Percentiles rank a stretch among this genome's conserved stretches.
phyloP scores from a whole-genome alignment of 2,329 filamentous ascomycete species.

The Hypocrella siamensis region DNA sequence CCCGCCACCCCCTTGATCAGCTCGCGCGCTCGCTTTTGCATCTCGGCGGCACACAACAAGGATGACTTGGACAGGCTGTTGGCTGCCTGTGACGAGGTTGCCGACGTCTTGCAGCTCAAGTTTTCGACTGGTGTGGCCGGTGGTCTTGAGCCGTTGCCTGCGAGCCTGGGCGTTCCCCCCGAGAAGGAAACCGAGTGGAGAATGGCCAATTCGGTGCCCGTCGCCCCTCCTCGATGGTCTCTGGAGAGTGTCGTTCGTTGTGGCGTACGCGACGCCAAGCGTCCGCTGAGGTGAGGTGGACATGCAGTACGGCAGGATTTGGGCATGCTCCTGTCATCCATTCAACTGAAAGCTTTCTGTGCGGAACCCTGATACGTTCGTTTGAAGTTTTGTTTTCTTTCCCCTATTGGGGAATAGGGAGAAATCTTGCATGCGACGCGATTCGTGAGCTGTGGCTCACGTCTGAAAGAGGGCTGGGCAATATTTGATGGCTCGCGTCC shows the following conservation, averaged over 20 bases:
- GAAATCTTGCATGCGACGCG: too few species aligned
- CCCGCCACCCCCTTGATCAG: constrained; percentile 91
- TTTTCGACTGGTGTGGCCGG: constrained; percentile 94
- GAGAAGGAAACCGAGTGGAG: constrained; percentile 59
- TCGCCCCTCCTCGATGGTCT: constrained; percentile 66
- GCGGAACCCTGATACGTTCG: too few species aligned
- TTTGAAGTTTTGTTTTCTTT: too few species aligned
- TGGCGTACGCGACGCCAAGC: constrained; percentile 62
- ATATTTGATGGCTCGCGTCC: too few species aligned
- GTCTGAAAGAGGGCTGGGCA: too few species aligned
- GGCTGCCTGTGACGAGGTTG: constrained; percentile 80
- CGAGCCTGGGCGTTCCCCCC: constrained; percentile 50
- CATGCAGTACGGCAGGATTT: too few species aligned
- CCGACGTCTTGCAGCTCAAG: constrained; percentile 84
- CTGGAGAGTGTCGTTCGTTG: constrained; percentile 67
- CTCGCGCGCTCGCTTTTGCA: constrained; percentile 87
- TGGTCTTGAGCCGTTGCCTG: constrained; percentile 61
- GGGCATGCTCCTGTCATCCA: too few species aligned
- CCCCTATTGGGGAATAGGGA: too few species aligned
- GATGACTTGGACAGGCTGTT: constrained; percentile 88
- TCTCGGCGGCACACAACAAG: constrained; percentile 94
- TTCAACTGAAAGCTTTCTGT: too few species aligned
- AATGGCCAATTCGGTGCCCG: constrained; percentile 46
- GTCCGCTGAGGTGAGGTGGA: constrained; percentile 49
- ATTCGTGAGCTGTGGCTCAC: too few species aligned